Percentiles rank a stretch among this genome's conserved stretches.
phyloP scores from a whole-genome alignment of 768 basidiomycete genomes.

The Russula dissimulans region DNA sequence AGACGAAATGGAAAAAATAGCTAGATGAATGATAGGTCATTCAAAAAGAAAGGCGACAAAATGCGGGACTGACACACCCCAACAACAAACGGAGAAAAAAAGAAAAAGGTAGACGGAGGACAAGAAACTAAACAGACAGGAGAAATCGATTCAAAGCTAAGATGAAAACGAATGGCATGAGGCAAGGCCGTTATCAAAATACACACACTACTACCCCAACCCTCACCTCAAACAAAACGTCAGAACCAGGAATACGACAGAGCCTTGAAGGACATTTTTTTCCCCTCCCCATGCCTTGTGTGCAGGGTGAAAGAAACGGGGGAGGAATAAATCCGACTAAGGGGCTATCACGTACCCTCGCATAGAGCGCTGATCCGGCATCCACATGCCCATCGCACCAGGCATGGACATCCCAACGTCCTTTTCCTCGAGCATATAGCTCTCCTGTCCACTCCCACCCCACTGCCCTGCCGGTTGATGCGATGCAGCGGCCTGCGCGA shows the following conservation, averaged over 20 bases:
- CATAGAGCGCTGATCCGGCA: conserved; percentile 13
- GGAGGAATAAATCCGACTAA: background rate
- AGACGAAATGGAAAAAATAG: background rate
- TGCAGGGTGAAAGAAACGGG: background rate
- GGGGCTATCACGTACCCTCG: conserved; percentile 12
- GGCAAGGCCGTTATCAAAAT: too few species aligned
- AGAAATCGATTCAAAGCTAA: background rate
- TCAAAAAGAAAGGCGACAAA: background rate
- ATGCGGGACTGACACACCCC: background rate
- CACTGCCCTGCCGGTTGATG: conserved; percentile 47
- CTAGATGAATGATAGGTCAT: background rate
- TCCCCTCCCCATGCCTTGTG: background rate
- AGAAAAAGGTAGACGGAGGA: background rate
- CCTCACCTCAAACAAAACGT: background rate
- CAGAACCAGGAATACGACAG: too few species aligned
- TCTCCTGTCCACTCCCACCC: conserved; percentile 47
- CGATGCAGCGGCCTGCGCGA: conserved; percentile 43
- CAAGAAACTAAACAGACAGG: too few species aligned
- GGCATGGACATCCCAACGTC: conserved; percentile 24
- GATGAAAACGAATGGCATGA: background rate
- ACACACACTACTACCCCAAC: background rate
- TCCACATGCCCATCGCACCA: conserved; percentile 9
- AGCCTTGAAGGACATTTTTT: too few species aligned
- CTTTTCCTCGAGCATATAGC: conserved; percentile 64
- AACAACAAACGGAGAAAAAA: background rate